Base-by-base conservation (phyloP, 169 alveolate genomes). In the Plasmodium gallinaceum region DNA sequence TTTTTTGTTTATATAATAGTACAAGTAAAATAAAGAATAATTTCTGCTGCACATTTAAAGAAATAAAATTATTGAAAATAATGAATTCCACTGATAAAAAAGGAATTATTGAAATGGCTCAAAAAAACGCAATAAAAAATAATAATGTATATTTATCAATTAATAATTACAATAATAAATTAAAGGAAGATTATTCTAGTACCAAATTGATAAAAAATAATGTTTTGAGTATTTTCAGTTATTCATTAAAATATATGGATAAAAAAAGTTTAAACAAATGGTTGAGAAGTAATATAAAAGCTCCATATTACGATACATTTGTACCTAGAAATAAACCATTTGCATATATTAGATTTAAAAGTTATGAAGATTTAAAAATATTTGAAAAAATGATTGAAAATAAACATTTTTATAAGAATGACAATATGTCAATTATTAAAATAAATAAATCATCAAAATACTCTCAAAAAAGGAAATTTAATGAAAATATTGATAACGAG, bases 141-240 rank as follows among this genome's bases (percentile, higher is more conserved):
- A 66, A 51, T 37, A 69, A 71, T 64, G 69, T 72, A 26, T 43
- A 57, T 39, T 58, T 86, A 12, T 86, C 92, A 43, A 39, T 86
- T 43, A 52, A 86, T 66, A 86, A 86, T 60, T 86, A 86, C 45
- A 22, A 75, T 8, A 60, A 57, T 10, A 45, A 46, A 8, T 32
- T 43, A 22, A 69, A 62, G 22, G 87, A 72, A 16, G 61, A 43
- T 7, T 39, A 42, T 12, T 48, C 45, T 0, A 57, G 42, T 64
- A 61, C 88, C 6, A 86, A 69, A 71, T 71, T 71, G 57, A 52
- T 71, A 20, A 48, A 32, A 26, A 71, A 70, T 26, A 69, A 86
- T 51, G 87, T 86, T 24, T 60, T 86, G 51, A 86, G 92, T 52
- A 86, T 86, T 86, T 86, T 86, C 54, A 86, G 92, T 64, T 86